Percentiles rank a stretch among this genome's conserved stretches.
Conservation (phyloP, 495 filamentous ascomycete species). For the Melanomma pulvis-pyrius region DNA sequence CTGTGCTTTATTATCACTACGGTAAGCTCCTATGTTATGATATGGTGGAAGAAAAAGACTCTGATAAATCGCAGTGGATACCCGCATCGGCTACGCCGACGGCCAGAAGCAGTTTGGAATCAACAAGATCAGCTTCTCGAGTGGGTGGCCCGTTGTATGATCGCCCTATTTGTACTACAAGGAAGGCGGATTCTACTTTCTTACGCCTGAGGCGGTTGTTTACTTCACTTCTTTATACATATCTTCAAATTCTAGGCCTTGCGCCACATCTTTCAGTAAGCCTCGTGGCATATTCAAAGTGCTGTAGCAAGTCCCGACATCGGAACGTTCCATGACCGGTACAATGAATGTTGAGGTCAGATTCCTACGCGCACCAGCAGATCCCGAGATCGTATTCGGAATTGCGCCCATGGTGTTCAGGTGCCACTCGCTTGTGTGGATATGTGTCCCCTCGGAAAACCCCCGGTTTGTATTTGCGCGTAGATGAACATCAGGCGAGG, state of each 20-base stretch:
- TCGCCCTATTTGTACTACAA: not conserved
- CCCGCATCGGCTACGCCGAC: slow-evolving; percentile 65
- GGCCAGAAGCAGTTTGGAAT: slow-evolving; percentile 68
- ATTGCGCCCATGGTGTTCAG: no score
- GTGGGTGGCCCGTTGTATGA: slow-evolving; percentile 66
- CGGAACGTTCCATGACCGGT: no score
- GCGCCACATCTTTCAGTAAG: no score
- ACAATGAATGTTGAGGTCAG: no score
- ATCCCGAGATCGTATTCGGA: no score
- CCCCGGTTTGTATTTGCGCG: no score
- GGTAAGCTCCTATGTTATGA: slow-evolving; percentile 1
- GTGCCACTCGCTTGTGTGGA: no score
- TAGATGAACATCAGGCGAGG: no score
- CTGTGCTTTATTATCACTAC: slow-evolving; percentile 75
- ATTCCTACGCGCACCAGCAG: no score
- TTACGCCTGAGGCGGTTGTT: not conserved
- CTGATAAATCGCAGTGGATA: slow-evolving; percentile 50
- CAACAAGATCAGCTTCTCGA: slow-evolving; percentile 66
- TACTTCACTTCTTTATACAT: not conserved
- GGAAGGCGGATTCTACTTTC: not conserved
- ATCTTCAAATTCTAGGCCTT: not conserved
- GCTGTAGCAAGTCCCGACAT: no score
- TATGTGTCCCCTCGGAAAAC: no score
- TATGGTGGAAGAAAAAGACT: not conserved
- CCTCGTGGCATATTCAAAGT: no score